These are phyloP conservation scores for Glycine tomentella DNA, from an alignment of 306 rosid genomes.

Conservation along the genomic window DNA sequence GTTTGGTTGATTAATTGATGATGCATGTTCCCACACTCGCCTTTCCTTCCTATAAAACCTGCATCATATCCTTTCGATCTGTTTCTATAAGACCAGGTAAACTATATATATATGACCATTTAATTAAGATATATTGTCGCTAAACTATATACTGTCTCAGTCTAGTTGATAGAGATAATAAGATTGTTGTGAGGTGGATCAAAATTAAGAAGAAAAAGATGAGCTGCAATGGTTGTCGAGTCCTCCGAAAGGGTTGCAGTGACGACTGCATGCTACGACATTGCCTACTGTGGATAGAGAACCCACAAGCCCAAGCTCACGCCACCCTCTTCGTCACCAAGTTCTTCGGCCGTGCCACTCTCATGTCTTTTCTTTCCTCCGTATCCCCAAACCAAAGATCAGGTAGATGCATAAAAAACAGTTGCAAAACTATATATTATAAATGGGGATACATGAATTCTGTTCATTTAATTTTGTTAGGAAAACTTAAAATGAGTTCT, in stretches of 20 bases:
- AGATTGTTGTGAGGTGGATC: constrained; percentile 9
- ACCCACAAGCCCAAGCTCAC: constrained; percentile 63
- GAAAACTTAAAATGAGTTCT: not conserved
- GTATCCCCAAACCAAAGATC: constrained; percentile 64
- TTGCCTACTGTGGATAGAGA: constrained; percentile 62
- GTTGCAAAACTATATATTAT: too few species aligned
- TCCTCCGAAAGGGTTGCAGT: constrained; percentile 77
- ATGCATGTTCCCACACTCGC: constrained; percentile 26
- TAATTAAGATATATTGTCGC: not conserved
- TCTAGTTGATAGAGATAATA: not conserved
- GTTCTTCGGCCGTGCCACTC: constrained; percentile 82
- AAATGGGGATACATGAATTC: too few species aligned
- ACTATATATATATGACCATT: not conserved
- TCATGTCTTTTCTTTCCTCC: constrained; percentile 72
- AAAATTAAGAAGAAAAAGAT: constrained; percentile 36
- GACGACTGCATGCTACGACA: constrained; percentile 68
- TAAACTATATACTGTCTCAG: not conserved
- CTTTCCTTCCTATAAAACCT: constrained; percentile 23
- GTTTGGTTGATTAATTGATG: constrained; percentile 29
- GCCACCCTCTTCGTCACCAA: constrained; percentile 81
- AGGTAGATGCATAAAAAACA: constrained; percentile 26
- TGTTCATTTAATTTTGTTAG: not conserved
- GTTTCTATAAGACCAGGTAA: too few species aligned
- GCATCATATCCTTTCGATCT: not conserved
- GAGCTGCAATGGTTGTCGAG: constrained; percentile 89